phyloP scores from a whole-genome alignment of 2,329 filamentous ascomycete genomes.

The Alternaria conjuncta region DNA sequence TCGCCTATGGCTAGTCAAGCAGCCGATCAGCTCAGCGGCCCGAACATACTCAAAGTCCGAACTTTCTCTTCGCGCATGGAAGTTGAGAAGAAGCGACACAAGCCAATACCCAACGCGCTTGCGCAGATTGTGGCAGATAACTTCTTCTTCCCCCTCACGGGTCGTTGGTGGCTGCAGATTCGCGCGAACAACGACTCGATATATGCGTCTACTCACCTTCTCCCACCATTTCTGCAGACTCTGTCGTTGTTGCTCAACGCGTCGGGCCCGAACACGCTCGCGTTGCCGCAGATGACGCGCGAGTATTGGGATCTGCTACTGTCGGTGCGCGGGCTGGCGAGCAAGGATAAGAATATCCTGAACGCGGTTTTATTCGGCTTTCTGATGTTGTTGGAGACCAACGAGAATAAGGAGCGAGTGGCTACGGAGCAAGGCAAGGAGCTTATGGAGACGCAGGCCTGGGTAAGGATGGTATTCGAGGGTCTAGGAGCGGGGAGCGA shows the following conservation, averaged over 20 bases:
- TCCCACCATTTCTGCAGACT: constrained; percentile 84
- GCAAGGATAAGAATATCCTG: constrained; percentile 68
- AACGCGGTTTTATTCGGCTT: constrained; percentile 80
- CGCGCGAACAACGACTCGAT: constrained; percentile 63
- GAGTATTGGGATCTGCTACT: constrained; percentile 88
- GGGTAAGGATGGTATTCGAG: constrained; percentile 80
- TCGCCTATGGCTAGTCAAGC: constrained; percentile 81
- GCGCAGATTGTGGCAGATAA: constrained; percentile 74
- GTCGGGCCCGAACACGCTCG: constrained; percentile 77
- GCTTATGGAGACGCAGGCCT: constrained; percentile 85
- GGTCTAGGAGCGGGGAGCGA: constrained; percentile 50
- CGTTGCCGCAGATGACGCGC: constrained; percentile 78
- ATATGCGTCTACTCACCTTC: constrained; percentile 75
- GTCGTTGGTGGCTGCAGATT: constrained; percentile 73
- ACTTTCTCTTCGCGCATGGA: constrained; percentile 83
- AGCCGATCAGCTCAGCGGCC: constrained; percentile 79
- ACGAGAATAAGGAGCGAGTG: constrained; percentile 73
- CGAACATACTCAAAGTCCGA: constrained; percentile 84
- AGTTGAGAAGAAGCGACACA: constrained; percentile 64
- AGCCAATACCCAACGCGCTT: constrained; percentile 75
- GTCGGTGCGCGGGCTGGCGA: constrained; percentile 62
- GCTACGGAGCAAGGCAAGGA: constrained; percentile 77
- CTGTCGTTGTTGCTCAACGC: constrained; percentile 83
- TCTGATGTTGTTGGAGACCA: constrained; percentile 81
- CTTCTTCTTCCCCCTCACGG: constrained; percentile 88